Conservation (phyloP, 2,329 filamentous ascomycete genomes). For the Trichoderma gracile region DNA sequence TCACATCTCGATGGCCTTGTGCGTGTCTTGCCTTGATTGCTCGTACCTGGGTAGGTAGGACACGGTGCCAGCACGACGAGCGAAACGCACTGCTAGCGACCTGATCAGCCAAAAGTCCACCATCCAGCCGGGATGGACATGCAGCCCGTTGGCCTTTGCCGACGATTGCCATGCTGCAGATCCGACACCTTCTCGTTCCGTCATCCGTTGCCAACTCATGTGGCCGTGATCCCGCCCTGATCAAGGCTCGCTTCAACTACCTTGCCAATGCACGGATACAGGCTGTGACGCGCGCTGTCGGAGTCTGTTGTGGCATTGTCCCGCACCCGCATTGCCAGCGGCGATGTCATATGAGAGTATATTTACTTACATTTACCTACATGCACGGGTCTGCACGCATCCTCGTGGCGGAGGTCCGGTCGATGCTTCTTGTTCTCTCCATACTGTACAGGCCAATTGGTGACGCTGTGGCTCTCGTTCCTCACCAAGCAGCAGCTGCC, state of each 20-base stretch:
- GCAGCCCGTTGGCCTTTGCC: neutral
- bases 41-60: slow-evolving; percentile 2
- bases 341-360: neutral
- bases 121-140: neutral
- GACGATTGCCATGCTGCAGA: slow-evolving; percentile 17
- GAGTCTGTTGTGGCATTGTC: slow-evolving; percentile 18
- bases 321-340: slow-evolving; percentile 13
- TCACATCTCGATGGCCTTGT: slow-evolving; percentile 6
- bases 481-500: slow-evolving; percentile 17
- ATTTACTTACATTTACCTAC: neutral
- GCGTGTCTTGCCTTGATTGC: slow-evolving; percentile 19
- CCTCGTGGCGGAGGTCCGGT: slow-evolving; percentile 23
- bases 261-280: neutral
- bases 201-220: slow-evolving; percentile 6
- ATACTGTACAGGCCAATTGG: neutral
- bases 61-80: neutral
- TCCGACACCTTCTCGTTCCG: slow-evolving; percentile 4
- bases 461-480: slow-evolving; percentile 15
- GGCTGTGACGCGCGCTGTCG: slow-evolving; percentile 8
- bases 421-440: slow-evolving; percentile 16
- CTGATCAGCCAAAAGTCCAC: slow-evolving; percentile 10
- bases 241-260: neutral
- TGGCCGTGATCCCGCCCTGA: slow-evolving; percentile 1
- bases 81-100: neutral
- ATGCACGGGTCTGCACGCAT: neutral